These are phyloP conservation scores for Talaromyces proteolyticus DNA, from an alignment of 495 filamentous ascomycete genomes.

Conservation along the genomic window DNA sequence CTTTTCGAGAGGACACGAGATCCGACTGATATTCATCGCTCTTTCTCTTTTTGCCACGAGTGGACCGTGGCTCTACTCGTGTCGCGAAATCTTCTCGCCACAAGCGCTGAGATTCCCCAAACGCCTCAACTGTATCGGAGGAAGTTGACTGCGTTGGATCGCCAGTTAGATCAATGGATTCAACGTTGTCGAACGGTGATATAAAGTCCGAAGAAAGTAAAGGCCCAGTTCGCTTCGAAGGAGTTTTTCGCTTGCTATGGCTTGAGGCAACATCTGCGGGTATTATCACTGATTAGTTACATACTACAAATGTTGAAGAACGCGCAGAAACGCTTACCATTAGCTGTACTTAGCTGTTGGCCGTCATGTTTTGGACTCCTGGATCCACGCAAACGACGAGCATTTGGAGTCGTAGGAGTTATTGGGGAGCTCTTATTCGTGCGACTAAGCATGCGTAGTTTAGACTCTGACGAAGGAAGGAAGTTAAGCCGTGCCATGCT, in stretches of 20 bases:
- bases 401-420: conserved; percentile 12
- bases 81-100: conserved; percentile 56
- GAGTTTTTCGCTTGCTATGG: background rate
- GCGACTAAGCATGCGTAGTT: conserved; percentile 41
- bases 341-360: background rate
- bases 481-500: conserved; percentile 55
- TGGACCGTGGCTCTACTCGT: conserved; percentile 35
- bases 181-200: conserved; percentile 33
- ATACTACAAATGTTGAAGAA: too few relatives aligned
- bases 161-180: conserved; percentile 68
- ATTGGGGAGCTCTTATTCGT: conserved; percentile 13
- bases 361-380: background rate
- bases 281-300: background rate
- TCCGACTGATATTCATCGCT: conserved; percentile 60
- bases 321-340: background rate
- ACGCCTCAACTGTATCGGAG: conserved; percentile 36
- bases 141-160: conserved; percentile 37
- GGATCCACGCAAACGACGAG: background rate
- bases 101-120: conserved; percentile 47
- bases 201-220: conserved; percentile 12
- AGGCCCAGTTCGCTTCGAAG: background rate
- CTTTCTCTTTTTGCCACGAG: conserved; percentile 64
- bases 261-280: too few relatives aligned
- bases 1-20: conserved; percentile 22
- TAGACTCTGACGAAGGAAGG: conserved; percentile 44